phyloP scores from a whole-genome alignment of 768 basidiomycete species.

The Lactarius psammicola region DNA sequence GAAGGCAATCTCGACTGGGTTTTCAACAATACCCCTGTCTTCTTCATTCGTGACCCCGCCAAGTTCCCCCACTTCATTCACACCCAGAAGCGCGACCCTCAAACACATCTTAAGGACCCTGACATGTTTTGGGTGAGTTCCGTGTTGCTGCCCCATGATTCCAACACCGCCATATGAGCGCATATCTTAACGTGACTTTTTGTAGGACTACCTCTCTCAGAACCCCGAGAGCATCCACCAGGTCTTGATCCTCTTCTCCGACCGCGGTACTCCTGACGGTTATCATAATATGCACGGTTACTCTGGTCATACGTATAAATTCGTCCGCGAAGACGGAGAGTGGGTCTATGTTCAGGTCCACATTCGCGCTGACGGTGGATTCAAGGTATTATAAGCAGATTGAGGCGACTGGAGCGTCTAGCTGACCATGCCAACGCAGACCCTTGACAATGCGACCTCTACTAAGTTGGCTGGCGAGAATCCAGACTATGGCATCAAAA shows the following conservation, averaged over 20 bases:
- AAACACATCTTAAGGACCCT: constrained; percentile 85
- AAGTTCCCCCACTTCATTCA: constrained; percentile 96
- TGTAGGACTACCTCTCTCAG: constrained; percentile 81
- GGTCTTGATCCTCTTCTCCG: constrained; percentile 89
- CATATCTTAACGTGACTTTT: constrained; percentile 23
- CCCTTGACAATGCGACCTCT: constrained; percentile 67
- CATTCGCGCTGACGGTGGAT: constrained; percentile 72
- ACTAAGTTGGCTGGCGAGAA: constrained; percentile 65
- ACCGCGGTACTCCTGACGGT: constrained; percentile 91
- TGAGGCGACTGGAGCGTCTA: background rate
- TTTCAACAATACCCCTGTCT: constrained; percentile 89
- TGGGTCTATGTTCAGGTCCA: constrained; percentile 90
- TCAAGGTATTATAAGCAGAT: constrained; percentile 54
- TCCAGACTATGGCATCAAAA: constrained; percentile 81
- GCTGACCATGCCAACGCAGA: constrained; percentile 41
- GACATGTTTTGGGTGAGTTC: constrained; percentile 76
- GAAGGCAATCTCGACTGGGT: constrained; percentile 94
- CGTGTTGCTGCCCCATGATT: background rate
- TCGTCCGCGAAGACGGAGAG: constrained; percentile 79
- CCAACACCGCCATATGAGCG: background rate
- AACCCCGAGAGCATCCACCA: constrained; percentile 90
- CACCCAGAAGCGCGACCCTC: constrained; percentile 88
- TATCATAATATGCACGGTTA: constrained; percentile 88
- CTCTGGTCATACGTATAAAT: constrained; percentile 89
- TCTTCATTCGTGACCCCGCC: constrained; percentile 84